Percentiles rank a stretch among this genome's conserved stretches.
Conservation (phyloP, 257 asterid species). For the Verbascum thapsus region DNA sequence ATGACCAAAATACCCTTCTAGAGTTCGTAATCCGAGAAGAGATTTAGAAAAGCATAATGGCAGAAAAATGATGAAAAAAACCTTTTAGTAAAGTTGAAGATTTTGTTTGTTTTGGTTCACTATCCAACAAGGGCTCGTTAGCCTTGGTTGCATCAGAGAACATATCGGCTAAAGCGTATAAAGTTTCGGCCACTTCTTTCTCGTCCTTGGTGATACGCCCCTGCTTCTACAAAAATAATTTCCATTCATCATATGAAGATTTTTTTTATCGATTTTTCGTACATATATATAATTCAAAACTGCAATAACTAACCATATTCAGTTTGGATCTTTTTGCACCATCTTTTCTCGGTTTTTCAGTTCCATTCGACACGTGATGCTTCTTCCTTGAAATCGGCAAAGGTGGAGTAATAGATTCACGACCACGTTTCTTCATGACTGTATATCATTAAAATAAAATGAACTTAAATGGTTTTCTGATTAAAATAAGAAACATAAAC, state of each 20-base stretch:
- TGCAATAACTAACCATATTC: constrained; percentile 47
- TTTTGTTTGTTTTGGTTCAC: constrained; percentile 43
- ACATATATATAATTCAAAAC: constrained; percentile 8
- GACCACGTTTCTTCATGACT: constrained; percentile 68
- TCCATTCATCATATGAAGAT: constrained; percentile 27
- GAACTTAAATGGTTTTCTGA: constrained; percentile 10
- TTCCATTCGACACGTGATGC: constrained; percentile 40
- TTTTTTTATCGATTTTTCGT: constrained; percentile 10
- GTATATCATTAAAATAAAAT: constrained; percentile 27
- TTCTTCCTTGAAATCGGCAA: constrained; percentile 43
- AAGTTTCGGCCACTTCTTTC: constrained; percentile 90
- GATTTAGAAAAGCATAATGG: too few relatives aligned
- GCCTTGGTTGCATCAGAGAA: constrained; percentile 41
- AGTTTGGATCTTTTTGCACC: constrained; percentile 50
- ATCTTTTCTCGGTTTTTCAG: constrained; percentile 34
- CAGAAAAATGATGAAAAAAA: constrained; percentile 2
- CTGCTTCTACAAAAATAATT: constrained; percentile 41
- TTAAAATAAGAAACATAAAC: constrained; percentile 19
- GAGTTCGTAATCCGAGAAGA: too few relatives aligned
- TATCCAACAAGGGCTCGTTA: constrained; percentile 22
- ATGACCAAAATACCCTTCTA: too few relatives aligned
- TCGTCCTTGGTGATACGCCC: constrained; percentile 67
- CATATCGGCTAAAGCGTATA: constrained; percentile 63
- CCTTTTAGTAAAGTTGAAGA: constrained; percentile 33
- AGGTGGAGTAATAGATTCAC: constrained; percentile 41